phyloP scores from a whole-genome alignment of 2,329 filamentous ascomycete genomes.

The Keithomyces neogunnii region DNA sequence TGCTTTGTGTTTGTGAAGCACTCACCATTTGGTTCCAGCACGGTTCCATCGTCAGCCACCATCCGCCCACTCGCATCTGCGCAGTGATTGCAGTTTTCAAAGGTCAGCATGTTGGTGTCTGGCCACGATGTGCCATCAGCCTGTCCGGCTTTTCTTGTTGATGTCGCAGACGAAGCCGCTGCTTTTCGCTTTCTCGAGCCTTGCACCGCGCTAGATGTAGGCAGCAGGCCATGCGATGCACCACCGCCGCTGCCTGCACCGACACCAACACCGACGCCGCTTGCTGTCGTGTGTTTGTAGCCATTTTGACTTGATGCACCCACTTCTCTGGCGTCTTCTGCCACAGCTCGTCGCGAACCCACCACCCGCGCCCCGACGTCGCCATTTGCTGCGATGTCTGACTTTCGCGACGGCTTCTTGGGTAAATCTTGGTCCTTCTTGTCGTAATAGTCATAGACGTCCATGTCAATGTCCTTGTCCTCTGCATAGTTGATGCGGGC shows the following conservation, averaged over 20 bases:
- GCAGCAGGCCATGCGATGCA: constrained; percentile 39
- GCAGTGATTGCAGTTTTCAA: constrained; percentile 61
- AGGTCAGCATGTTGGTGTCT: constrained; percentile 83
- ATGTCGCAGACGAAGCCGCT: constrained; percentile 26
- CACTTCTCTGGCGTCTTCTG: constrained; percentile 30
- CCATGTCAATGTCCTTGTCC: constrained; percentile 81
- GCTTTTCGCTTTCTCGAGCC: constrained; percentile 82
- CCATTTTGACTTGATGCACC: constrained; percentile 21
- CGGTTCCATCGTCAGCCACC: constrained; percentile 83
- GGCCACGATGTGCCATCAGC: constrained; percentile 34
- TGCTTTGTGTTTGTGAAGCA: neutral
- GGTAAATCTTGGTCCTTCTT: constrained; percentile 44
- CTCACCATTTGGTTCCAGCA: constrained; percentile 78
- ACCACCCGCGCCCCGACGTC: constrained; percentile 26
- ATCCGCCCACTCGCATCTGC: constrained; percentile 65
- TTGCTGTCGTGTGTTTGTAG: constrained; percentile 23
- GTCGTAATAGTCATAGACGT: constrained; percentile 64
- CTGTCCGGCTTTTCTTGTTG: constrained; percentile 18
- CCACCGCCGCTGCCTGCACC: constrained; percentile 16
- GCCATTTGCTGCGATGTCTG: constrained; percentile 26
- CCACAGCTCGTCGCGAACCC: constrained; percentile 32
- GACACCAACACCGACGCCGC: constrained; percentile 3
- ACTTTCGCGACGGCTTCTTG: constrained; percentile 48
- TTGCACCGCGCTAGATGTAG: constrained; percentile 36
- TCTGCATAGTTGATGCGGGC: constrained; percentile 92